Percentiles rank a stretch among this genome's conserved stretches.
Evolutionary conservation across 768 basidiomycete species (phyloP).

Genomic region (Podaxis rugospora): DNA sequence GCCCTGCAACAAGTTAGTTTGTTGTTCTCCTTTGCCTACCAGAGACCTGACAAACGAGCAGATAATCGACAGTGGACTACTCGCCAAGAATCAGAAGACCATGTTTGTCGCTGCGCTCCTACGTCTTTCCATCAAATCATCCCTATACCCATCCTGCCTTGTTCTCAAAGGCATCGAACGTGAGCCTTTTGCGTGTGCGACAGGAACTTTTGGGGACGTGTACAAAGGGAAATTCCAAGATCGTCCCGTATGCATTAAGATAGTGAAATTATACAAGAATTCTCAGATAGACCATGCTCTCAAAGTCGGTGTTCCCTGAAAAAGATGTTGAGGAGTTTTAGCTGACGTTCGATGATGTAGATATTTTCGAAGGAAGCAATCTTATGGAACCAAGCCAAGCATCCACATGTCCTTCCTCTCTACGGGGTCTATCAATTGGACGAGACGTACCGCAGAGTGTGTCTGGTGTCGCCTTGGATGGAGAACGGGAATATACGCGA

Average conservation of each 20-base stretch:
- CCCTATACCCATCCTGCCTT: conserved; percentile 3
- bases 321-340: background rate
- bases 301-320: conserved; percentile 11
- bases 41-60: background rate
- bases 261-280: conserved; percentile 14
- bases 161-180: conserved; percentile 3
- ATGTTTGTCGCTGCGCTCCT: conserved; percentile 3
- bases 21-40: background rate
- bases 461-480: conserved; percentile 34
- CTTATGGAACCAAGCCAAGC: conserved; percentile 22
- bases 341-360: conserved; percentile 11
- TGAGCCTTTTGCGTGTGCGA: conserved; percentile 9
- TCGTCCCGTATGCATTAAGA: conserved; percentile 14
- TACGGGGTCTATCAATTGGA: conserved; percentile 24
- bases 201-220: conserved; percentile 19
- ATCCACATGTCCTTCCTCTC: conserved; percentile 30
- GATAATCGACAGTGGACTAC: background rate
- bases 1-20: conserved; percentile 2
- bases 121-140: conserved; percentile 5
- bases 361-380: conserved; percentile 22
- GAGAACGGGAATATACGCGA: conserved; percentile 27
- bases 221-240: conserved; percentile 14
- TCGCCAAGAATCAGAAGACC: background rate
- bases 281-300: conserved; percentile 11
- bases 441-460: conserved; percentile 21